Evolutionary conservation across 192 early-diverging fungal species (phyloP), one percentile per base, ranked within the genome.

Genomic region (Cladochytrium replicatum): DNA sequence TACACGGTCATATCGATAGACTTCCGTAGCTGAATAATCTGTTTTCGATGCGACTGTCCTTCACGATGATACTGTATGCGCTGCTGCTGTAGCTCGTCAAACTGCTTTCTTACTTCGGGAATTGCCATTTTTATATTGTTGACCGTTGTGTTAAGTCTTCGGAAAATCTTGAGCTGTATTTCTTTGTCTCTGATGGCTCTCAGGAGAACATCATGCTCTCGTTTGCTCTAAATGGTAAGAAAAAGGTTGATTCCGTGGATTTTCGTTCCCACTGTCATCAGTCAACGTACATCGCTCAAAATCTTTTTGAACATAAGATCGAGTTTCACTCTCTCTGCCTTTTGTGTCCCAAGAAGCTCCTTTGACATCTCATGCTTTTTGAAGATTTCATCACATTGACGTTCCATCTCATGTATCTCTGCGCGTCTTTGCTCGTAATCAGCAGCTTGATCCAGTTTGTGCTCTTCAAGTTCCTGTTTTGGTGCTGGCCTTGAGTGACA

Each of bases 361-460:
- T 80, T 80, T n/a, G 74, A 72, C 6, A 74, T 37, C 54, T 80
- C 76, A 46, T 79, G 69, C 48, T 80, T 63, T 44, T 78, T 80
- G 52, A 75, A 75, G 29, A 80, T 73, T 38, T 80, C 78, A 46
- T 75, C 68, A 40, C 75, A 74, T 25, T 68, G 61, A 27, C 58
- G 52, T 40, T 80, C 78, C 61, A 80, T 74, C 45, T 76, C 66
- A 32, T 64, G 46, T n/a, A 75, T 75, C 54, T 78, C 72, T 0
- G 48, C 64, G 5, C 69, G 50, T 15, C 72, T 57, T 39, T 71
- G 54, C 46, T 80, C 73, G 34, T 68, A 73, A 15, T 76, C 76
- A 7, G 69, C 67, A 1, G 71, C 59, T 39, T 68, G 69, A 32
- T 75, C 67, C 19, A 73, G 46, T 41, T 75, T 69, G 24, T 61